Percentiles rank a stretch among this genome's conserved stretches.
phyloP scores from a whole-genome alignment of 768 basidiomycete species.

The Collybia nuda region DNA sequence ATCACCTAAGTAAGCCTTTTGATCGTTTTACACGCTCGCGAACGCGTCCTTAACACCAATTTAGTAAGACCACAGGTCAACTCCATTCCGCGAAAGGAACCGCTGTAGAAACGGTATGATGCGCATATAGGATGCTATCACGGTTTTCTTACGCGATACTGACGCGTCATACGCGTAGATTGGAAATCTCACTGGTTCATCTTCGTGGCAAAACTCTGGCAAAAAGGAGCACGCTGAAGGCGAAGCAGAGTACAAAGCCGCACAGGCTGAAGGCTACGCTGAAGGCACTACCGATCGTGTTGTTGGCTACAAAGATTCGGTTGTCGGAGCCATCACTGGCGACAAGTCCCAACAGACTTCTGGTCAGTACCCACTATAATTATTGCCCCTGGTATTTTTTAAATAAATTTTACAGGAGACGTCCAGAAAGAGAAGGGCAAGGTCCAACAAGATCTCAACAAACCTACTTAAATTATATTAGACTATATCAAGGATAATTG shows the following conservation, averaged over 20 bases:
- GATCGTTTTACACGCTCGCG: background rate
- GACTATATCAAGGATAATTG: too few species aligned
- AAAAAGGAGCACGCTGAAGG: slow-evolving; percentile 52
- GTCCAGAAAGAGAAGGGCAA: slow-evolving; percentile 28
- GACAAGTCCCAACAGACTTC: slow-evolving; percentile 42
- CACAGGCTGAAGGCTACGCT: slow-evolving; percentile 47
- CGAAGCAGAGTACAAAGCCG: slow-evolving; percentile 49
- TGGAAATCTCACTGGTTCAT: slow-evolving; percentile 47
- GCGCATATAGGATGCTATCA: background rate
- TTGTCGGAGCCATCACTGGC: slow-evolving; percentile 52
- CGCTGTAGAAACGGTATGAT: slow-evolving; percentile 21
- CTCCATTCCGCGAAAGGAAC: slow-evolving; percentile 43
- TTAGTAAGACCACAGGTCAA: slow-evolving; percentile 43
- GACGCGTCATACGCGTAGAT: slow-evolving; percentile 14
- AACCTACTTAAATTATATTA: background rate
- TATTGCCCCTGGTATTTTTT: background rate
- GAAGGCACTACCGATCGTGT: slow-evolving; percentile 47
- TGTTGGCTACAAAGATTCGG: slow-evolving; percentile 44
- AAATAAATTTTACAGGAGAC: slow-evolving; percentile 34
- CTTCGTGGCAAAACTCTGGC: slow-evolving; percentile 46
- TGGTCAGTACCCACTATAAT: slow-evolving; percentile 26
- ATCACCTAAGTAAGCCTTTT: slow-evolving; percentile 16
- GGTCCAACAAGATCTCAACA: slow-evolving; percentile 22
- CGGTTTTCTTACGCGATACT: background rate
- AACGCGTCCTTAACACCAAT: background rate